Evolutionary conservation across 768 basidiomycete species (phyloP).

Genomic region (Tricholoma sp.): DNA sequence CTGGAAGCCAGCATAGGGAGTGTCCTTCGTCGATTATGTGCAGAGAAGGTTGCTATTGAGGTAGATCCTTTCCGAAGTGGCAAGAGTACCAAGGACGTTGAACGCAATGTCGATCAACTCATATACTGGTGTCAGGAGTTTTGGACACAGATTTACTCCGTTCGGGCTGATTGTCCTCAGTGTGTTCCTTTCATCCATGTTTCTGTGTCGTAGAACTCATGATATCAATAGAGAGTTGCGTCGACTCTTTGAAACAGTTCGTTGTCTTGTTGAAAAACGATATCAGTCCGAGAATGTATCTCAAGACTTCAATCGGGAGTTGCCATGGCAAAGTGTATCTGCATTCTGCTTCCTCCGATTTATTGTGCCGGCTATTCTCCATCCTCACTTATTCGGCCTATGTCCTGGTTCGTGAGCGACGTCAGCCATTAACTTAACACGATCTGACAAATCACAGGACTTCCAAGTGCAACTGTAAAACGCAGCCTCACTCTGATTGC

Average conservation of each 20-base stretch:
- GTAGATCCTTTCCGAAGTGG: slow-evolving; percentile 70
- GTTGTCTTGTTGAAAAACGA: slow-evolving; percentile 65
- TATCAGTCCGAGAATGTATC: slow-evolving; percentile 39
- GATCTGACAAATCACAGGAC: slow-evolving; percentile 37
- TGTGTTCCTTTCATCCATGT: slow-evolving; percentile 31
- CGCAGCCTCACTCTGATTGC: slow-evolving; percentile 82
- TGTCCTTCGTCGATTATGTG: slow-evolving; percentile 62
- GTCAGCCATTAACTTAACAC: background rate
- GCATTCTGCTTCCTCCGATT: slow-evolving; percentile 89
- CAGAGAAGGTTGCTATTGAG: slow-evolving; percentile 75
- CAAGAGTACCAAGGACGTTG: slow-evolving; percentile 56
- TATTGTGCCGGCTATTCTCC: slow-evolving; percentile 85
- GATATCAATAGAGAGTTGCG: slow-evolving; percentile 60
- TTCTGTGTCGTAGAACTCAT: slow-evolving; percentile 5
- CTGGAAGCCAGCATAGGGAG: slow-evolving; percentile 76
- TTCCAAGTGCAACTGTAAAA: slow-evolving; percentile 62
- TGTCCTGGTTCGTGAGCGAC: slow-evolving; percentile 51
- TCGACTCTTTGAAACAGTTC: slow-evolving; percentile 60
- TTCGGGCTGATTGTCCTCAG: slow-evolving; percentile 69
- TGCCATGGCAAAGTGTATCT: slow-evolving; percentile 80
- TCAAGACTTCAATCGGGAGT: slow-evolving; percentile 43
- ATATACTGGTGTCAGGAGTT: slow-evolving; percentile 76
- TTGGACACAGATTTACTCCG: slow-evolving; percentile 78
- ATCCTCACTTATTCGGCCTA: slow-evolving; percentile 80
- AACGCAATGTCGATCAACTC: slow-evolving; percentile 62